Evolutionary conservation across 1,284 basidiomycete genomes (phyloP), one percentile per base, ranked within the genome.

Genomic region (Hemileccinum hortonii): DNA sequence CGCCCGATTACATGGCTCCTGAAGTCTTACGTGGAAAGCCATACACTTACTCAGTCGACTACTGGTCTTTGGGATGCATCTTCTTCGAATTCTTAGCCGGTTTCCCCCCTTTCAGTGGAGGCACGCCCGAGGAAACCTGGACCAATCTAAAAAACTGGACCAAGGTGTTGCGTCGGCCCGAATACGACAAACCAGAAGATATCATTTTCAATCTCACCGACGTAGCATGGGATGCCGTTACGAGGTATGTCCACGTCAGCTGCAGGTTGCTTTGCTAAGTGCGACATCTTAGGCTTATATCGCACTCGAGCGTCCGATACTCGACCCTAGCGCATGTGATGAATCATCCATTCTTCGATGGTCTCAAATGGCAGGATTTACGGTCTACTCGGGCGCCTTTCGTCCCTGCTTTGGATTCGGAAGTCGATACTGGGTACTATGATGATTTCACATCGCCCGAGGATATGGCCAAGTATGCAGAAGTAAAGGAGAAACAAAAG

Each of bases 71-170:
- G 5, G 97, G 97, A 11, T 99, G 97, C 70, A 99, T 99, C 63
- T 75, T 99, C 26, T 99, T 98, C 75, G 94, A 98, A 73, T 98
- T 98, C 74, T 78, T 98, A n/a, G 86, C 90, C 16, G 94, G 94
- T 21, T 99, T 98, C 76, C 97, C 97, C 11, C 97, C 97, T 0
- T 99, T 99, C 76, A 96, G 92, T 48, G 97, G 97, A 14, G 85
- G 89, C 40, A 94, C 90, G 0, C 90, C 95, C 0, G 96, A 99
- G 64, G 97, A 99, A 73, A 99, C 97, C 0, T 99, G 97, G 94
- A 94, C 94, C 19, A 99, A 99, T 71, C 75, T 99, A 61, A 98
- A 98, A 75, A 98, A 98, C 70, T 99, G 97, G 97, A 83, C 87
- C 22, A 90, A 90, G 61, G 92, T 95, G 4, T 79, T 99, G 5